These are phyloP conservation scores for Fusarium floridanum DNA, from an alignment of 2,329 filamentous ascomycete species.

Conservation along the genomic window DNA sequence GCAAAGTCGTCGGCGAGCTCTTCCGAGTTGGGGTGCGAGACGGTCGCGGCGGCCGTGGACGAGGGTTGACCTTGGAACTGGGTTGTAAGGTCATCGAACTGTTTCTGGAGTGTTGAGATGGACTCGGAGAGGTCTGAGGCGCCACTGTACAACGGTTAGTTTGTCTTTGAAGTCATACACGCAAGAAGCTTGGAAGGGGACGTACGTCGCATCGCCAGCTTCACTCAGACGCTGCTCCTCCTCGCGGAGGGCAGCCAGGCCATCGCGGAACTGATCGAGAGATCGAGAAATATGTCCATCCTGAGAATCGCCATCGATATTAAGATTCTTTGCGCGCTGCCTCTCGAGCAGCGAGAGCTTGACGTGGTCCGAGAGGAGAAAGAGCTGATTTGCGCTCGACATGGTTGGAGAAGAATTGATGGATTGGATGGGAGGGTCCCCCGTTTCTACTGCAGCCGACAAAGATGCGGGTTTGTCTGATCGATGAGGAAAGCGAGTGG, in stretches of 20 bases:
- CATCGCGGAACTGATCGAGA: conserved; percentile 86
- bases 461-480: background rate
- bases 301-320: conserved; percentile 82
- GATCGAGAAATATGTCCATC: conserved; percentile 92
- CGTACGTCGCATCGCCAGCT: conserved; percentile 73
- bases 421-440: conserved; percentile 5
- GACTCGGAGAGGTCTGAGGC: conserved; percentile 70
- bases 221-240: conserved; percentile 75
- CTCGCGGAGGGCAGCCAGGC: conserved; percentile 76
- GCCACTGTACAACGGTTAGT: conserved; percentile 53
- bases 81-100: conserved; percentile 80
- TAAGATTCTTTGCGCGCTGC: conserved; percentile 84
- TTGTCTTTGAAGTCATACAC: background rate
- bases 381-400: conserved; percentile 79
- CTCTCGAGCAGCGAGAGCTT: conserved; percentile 95
- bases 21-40: conserved; percentile 74
- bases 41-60: conserved; percentile 62
- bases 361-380: conserved; percentile 95
- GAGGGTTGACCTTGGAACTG: conserved; percentile 81
- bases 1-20: conserved; percentile 73
- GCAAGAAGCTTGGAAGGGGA: conserved; percentile 11
- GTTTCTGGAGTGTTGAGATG: conserved; percentile 76
- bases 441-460: background rate
- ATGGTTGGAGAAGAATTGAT: conserved; percentile 38
- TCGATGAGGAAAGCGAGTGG: background rate